Percentiles rank a stretch among this genome's conserved stretches.
These are phyloP conservation scores for Tremella mesenterica DNA, from an alignment of 768 basidiomycete genomes.

Conservation along the genomic window DNA sequence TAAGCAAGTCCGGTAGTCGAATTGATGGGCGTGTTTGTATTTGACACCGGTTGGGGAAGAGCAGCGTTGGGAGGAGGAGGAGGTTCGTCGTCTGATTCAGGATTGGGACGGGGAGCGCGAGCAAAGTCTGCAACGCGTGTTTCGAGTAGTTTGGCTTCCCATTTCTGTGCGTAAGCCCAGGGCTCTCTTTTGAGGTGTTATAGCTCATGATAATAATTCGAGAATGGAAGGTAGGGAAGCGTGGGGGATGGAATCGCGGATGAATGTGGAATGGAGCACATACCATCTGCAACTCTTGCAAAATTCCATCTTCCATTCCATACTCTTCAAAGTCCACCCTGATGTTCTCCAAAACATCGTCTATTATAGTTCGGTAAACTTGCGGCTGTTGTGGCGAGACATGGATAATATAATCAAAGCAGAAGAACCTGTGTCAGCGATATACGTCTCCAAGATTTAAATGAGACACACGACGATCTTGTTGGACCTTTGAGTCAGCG, in stretches of 20 bases:
- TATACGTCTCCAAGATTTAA: neutral
- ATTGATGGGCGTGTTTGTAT: neutral
- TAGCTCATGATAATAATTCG: neutral
- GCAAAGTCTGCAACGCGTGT: constrained; percentile 90
- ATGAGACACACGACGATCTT: constrained; percentile 78
- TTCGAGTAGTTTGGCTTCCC: constrained; percentile 89
- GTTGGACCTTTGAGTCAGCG: constrained; percentile 64
- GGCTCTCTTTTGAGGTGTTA: neutral
- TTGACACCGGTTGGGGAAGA: constrained; percentile 2
- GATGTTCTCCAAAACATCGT: constrained; percentile 82
- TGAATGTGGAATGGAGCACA: neutral
- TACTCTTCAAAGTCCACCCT: constrained; percentile 94
- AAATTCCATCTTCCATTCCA: constrained; percentile 82
- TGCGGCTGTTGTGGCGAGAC: constrained; percentile 61
- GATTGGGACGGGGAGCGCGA: constrained; percentile 51
- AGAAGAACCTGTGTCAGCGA: constrained; percentile 45
- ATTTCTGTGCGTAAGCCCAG: constrained; percentile 57
- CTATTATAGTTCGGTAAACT: constrained; percentile 89
- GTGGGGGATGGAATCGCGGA: neutral
- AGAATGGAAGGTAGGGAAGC: neutral
- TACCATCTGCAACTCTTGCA: constrained; percentile 79
- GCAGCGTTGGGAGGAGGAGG: constrained; percentile 4
- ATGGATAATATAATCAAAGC: constrained; percentile 46
- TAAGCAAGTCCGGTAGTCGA: too few species aligned
- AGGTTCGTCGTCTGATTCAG: constrained; percentile 56